Base-by-base conservation (phyloP, 352 stramenopile genomes). In the Thalassiosira mediterranea region DNA sequence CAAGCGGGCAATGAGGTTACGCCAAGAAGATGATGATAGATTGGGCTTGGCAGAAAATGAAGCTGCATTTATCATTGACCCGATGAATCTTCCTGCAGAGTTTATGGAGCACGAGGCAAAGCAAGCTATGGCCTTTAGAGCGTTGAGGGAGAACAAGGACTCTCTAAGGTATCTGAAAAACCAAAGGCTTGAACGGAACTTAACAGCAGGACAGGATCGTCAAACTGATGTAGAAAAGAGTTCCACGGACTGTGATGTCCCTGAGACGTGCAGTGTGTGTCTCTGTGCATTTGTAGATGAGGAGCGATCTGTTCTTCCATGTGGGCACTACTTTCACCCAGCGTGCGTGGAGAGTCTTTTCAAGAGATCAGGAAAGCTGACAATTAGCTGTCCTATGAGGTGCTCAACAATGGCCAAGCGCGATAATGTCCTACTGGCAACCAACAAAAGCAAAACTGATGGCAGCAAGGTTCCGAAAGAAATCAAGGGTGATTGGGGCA, bases 311-410 rank as follows among this genome's bases (percentile, higher is more conserved):
- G 84, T 98, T 68, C 76, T 97, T 0, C 68, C 76, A 23, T 98
- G 95, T 65, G 95, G 94, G 0, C 95, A 98, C 80, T 88, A 73
- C 0, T 96, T 96, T 57, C 83, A 88, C 54, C 46, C 54, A 8
- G 31, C 38, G 21, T 91, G 85, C 66, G 32, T 91, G 4, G 78
- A 90, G 47, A 37, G 64, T 49, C 47, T 88, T n/a, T 73, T 73
- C 3, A 61, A 49, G 13, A 78, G 71, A 66, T 60, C 31, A 31
- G 52, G 69, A 38, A 56, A 42, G 23, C 11, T 25, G 15, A 25
- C 23, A 44, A 58, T 76, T n/a, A 67, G 73, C 25, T 90, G 84
- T 40, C 80, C 79, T 1, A 67, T 88, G 49, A 58, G 76, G 53
- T 90, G 84, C 34, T 21, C 53, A 44, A 47, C 76, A 10, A 37